Evolutionary conservation across 2,329 filamentous ascomycete genomes (phyloP), one percentile per base, ranked within the genome.

Genomic region (Eurotiales sp.): DNA sequence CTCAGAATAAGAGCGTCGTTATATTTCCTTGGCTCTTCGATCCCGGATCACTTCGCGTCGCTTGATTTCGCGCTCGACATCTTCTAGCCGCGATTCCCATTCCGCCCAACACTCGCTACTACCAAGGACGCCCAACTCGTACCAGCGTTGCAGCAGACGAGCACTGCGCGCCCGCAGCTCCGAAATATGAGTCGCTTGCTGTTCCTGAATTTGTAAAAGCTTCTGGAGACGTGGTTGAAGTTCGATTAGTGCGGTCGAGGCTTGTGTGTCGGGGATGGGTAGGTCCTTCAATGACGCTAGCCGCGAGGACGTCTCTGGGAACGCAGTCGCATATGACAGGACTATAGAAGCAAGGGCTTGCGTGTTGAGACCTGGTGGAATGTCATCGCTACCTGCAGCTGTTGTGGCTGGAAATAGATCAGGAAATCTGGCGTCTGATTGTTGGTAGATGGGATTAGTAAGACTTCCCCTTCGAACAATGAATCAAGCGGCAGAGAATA

Each of bases 51-150:
- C 75, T 64, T 90, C 87, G 46, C 75, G 75, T 61, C 86, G 79
- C 64, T 82, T 77, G 2, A 92, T 75, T 8, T 75, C 74, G 50
- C 81, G 78, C 70, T 93, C 88, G 7, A 83, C 79, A 54, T 77
- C 74, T 66, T 81, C 80, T 11, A 91, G 68, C 45, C 86, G 76
- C 29, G 80, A 77, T 69, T 95, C 87, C 63, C 86, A 83, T 46
- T 86, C 82, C 19, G 85, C 86, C 72, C 90, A 85, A 52, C 80
- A 79, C 58, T 83, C 80, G 0, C 85, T 85, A 58, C 82, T 82
- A 10, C 79, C 78, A 43, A 95, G 72, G 39, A 93, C 76, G 3
- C 83, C 82, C 21, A 81, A 73, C 65, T 90, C 84, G 68, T 92
- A 90, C 86, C 89, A 95, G 30, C 75, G 70, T 57, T 85, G 79